Base-by-base conservation (phyloP, 768 basidiomycete species). In the Boletus eberwhitei region DNA sequence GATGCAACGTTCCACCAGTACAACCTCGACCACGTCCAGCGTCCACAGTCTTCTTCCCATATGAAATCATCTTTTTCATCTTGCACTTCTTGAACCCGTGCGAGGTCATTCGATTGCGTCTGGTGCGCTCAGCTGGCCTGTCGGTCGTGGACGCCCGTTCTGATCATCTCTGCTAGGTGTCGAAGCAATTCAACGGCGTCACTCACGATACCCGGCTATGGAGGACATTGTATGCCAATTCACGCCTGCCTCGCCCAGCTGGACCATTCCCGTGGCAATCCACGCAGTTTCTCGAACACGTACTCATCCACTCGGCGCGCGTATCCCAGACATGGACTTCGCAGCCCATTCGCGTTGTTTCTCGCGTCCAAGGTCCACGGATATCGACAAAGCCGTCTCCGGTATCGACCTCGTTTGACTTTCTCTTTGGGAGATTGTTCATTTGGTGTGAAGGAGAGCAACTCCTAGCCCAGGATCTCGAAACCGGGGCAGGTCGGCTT, bases 191-290 rank as follows among this genome's bases (percentile, higher is more conserved):
- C 53, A 39, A 53, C 41, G 19, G 31, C 17, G 38, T 64, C 54
- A 56, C 58, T 34, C 48, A 45, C n/a, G 64, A 64, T 43, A 53
- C 52, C 14, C 52, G 54, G 1, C 36, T 64, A 3, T 64, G 64
- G 64, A 59, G 58, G 41, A 8, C 45, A n/a, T 41, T 64, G 5
- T 64, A 64, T 31, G 17, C 52, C 43, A 53, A 34, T 11, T 62
- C 64, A 26, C 17, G 41, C 35, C 38, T 64, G 19, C 60, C 55
- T 32, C 64, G 64, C 5, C 64, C 64, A 16, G 47, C 60, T n/a
- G 64, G 64, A 11, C 64, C 64, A n/a, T 63, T 64, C 14, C 41
- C 48, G 13, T 63, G 60, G 58, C 64, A 64, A 24, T 64, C 64
- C 5, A 32, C 36, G 8, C 53, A 48, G 36, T 64, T 42, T 57